These are phyloP conservation scores for Coniochaeta pulveracea DNA, from an alignment of 2,329 filamentous ascomycete genomes.

Conservation along the genomic window DNA sequence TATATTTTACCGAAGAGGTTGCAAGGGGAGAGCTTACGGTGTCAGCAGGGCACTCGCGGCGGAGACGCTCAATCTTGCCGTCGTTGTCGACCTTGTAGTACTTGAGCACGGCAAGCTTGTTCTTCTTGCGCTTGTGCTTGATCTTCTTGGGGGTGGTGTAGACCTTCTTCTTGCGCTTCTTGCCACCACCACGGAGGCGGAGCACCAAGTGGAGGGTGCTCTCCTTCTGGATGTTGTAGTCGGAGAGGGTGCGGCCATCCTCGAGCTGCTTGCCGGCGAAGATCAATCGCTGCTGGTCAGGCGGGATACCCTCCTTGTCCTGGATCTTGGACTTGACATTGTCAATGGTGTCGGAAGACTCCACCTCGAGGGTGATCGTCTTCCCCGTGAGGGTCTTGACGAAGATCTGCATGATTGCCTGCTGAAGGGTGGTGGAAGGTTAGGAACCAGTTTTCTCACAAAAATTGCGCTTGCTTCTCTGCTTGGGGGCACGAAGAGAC, in stretches of 20 bases:
- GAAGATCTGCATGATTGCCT: constrained; percentile 69
- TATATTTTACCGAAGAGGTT: not conserved
- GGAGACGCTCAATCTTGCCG: constrained; percentile 98
- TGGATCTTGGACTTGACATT: constrained; percentile 98
- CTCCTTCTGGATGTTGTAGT: constrained; percentile 99
- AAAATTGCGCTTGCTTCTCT: constrained; percentile 3
- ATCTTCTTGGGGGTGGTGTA: constrained; percentile 99
- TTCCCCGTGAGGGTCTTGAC: constrained; percentile 92
- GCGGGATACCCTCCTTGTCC: constrained; percentile 99
- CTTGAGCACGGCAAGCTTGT: constrained; percentile 99
- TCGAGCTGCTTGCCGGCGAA: constrained; percentile 99
- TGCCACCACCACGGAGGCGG: constrained; percentile 93
- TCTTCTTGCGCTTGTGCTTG: constrained; percentile 99
- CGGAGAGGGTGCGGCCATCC: constrained; percentile 95
- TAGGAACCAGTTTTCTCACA: constrained; percentile 23
- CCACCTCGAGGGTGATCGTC: constrained; percentile 99
- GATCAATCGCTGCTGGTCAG: constrained; percentile 98
- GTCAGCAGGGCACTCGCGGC: constrained; percentile 90
- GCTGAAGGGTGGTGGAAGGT: constrained; percentile 23
- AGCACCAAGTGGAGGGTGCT: constrained; percentile 96
- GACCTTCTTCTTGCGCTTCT: constrained; percentile 99
- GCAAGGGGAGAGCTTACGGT: constrained; percentile 48
- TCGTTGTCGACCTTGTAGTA: constrained; percentile 99
- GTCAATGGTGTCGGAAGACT: constrained; percentile 99
- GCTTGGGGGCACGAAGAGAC: not conserved